Evolutionary conservation across 345 rosid genomes (phyloP).

Genomic region (Salix udensis): DNA sequence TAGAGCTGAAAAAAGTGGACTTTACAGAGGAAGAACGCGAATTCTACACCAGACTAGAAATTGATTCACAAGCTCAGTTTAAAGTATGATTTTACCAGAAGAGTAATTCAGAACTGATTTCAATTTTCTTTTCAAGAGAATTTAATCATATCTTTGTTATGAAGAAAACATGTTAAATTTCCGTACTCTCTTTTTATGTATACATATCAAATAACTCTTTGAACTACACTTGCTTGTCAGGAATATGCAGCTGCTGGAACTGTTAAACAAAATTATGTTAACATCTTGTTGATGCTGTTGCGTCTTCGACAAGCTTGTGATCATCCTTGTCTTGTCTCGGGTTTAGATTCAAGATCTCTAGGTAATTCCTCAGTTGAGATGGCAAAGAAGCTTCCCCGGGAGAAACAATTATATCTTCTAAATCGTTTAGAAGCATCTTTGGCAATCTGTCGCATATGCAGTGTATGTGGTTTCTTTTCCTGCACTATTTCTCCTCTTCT

Average conservation of each 20-base stretch:
- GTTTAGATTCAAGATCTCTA: conserved; percentile 49
- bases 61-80: conserved; percentile 80
- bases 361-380: conserved; percentile 56
- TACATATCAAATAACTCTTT: neutral
- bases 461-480: conserved; percentile 44
- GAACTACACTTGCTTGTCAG: conserved; percentile 36
- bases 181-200: neutral
- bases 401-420: conserved; percentile 39
- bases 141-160: neutral
- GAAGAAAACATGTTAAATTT: neutral
- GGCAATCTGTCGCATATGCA: conserved; percentile 88
- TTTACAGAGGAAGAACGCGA: conserved; percentile 78
- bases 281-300: conserved; percentile 92
- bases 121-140: neutral
- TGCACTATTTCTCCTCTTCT: neutral
- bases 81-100: conserved; percentile 43
- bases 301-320: conserved; percentile 99
- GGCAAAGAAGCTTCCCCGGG: conserved; percentile 57
- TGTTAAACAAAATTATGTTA: conserved; percentile 89
- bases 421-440: conserved; percentile 66
- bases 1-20: conserved; percentile 77
- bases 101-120: neutral
- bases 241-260: conserved; percentile 99
- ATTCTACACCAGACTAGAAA: conserved; percentile 76
- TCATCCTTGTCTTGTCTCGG: conserved; percentile 93